Evolutionary conservation across 257 asterid species (phyloP).

Genomic region (Ballota nigra): DNA sequence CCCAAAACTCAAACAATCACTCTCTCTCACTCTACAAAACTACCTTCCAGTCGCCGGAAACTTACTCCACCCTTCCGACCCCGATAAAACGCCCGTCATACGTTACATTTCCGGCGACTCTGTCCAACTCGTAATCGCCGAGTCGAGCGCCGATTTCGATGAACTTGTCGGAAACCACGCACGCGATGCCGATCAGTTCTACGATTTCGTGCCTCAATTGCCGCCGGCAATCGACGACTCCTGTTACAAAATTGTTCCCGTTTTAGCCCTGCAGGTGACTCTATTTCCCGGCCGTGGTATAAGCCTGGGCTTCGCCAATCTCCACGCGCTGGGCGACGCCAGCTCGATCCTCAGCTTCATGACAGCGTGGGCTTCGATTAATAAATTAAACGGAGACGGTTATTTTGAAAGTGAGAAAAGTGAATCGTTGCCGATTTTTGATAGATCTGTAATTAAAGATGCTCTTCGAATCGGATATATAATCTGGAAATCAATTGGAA

Average conservation of each 20-base stretch:
- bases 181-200: constrained; percentile 32
- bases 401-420: neutral
- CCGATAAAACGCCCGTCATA: neutral
- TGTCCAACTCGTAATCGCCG: constrained; percentile 3
- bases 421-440: constrained; percentile 24
- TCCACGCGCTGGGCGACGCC: constrained; percentile 13
- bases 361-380: constrained; percentile 41
- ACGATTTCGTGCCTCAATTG: constrained; percentile 37
- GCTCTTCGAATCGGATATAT: neutral
- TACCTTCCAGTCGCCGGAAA: constrained; percentile 39
- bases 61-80: neutral
- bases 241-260: constrained; percentile 12
- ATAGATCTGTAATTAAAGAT: constrained; percentile 3
- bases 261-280: constrained; percentile 45
- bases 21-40: constrained; percentile 48
- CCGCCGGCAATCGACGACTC: constrained; percentile 15
- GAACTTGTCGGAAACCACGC: constrained; percentile 26
- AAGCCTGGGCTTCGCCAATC: neutral
- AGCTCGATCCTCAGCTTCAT: constrained; percentile 30
- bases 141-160: constrained; percentile 28
- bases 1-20: constrained; percentile 26
- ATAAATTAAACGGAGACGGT: constrained; percentile 4
- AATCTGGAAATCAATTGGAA: neutral
- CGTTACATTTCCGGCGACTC: constrained; percentile 14
- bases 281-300: constrained; percentile 40